Evolutionary conservation across 1,284 basidiomycete species (phyloP).

Genomic region (Puccinia triticina): DNA sequence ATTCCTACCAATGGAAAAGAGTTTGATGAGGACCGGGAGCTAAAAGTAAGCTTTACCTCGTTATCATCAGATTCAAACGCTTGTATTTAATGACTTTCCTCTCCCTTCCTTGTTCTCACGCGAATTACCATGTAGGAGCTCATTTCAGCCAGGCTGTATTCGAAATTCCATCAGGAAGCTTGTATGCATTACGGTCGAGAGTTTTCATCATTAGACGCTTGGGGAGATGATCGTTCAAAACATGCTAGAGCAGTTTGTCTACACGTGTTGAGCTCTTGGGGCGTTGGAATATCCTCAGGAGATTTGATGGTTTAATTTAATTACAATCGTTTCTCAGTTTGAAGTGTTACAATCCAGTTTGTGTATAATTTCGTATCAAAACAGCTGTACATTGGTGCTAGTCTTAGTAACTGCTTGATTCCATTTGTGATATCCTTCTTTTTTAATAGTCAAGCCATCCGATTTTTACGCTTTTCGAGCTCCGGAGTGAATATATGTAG

Average conservation of each 20-base stretch:
- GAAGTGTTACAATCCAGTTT: not conserved
- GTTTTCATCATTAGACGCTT: conserved; percentile 56
- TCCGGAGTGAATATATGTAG: no score
- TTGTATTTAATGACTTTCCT: not conserved
- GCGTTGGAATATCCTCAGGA: conserved; percentile 49
- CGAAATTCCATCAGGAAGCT: conserved; percentile 58
- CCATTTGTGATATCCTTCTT: not conserved
- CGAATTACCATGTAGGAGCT: conserved; percentile 52
- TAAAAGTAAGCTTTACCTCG: conserved; percentile 54
- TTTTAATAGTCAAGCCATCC: not conserved
- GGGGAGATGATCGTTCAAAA: conserved; percentile 57
- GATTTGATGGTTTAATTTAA: conserved; percentile 1
- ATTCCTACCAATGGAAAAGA: conserved; percentile 52
- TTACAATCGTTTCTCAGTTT: not conserved
- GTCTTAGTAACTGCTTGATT: not conserved
- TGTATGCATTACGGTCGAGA: conserved; percentile 60
- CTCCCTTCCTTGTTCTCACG: not conserved
- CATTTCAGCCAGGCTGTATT: conserved; percentile 57
- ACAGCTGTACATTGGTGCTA: not conserved
- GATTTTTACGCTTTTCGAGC: not conserved
- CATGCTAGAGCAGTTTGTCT: conserved; percentile 54
- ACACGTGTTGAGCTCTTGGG: conserved; percentile 53
- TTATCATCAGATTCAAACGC: no score
- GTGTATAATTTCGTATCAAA: not conserved
- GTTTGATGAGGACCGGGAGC: conserved; percentile 55